Base-by-base conservation (phyloP, 2,329 filamentous ascomycete species). In the Penicillium sp. region DNA sequence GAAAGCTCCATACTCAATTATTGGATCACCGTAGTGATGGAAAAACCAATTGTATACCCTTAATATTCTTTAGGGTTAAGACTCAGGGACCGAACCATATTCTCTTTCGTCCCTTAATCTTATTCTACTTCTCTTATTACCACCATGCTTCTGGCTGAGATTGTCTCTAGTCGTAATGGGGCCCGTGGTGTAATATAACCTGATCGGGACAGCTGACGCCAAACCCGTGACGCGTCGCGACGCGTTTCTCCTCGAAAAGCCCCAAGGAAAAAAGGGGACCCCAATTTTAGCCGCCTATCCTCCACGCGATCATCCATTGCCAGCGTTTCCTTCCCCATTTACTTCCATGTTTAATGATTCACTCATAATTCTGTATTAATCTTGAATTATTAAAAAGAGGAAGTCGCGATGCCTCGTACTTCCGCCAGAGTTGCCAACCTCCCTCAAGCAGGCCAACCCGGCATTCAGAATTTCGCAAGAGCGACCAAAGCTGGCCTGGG, bases 401-500 rank as follows among this genome's bases (percentile, higher is more conserved):
- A 60, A 70, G 60, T 63, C 58, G 64, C 71, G 65, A 77, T 76
- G 72, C 70, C 69, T 67, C 73, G 72, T 67, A 65, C 71, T 53
- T 72, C 75, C 58, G 65, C 74, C 51, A 65, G 66, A 60, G 65
- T 67, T 63, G 64, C 68, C 69, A 62, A 69, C 73, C 72, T 76
- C 67, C 70, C 73, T 52, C 68, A 69, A 58, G 67, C 45, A 63
- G 21, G 26, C 17, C 76, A 78, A 64, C 66, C 68, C 75, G 82
- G 75, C 69, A 79, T 83, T 51, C 76, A 78, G 66, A 73, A 71
- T 61, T 83, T 83, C 66, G 73, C 79, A 61, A 78, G 75, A 66
- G 70, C 81, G 61, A 78, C 77, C 50, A 83, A 83, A 67, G 74
- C 79, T 45, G 75, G 75, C 6, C 61, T 73, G 19, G 17, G 29